Base-by-base conservation (phyloP, 345 rosid species). In the Raphanus raphanistrum region DNA sequence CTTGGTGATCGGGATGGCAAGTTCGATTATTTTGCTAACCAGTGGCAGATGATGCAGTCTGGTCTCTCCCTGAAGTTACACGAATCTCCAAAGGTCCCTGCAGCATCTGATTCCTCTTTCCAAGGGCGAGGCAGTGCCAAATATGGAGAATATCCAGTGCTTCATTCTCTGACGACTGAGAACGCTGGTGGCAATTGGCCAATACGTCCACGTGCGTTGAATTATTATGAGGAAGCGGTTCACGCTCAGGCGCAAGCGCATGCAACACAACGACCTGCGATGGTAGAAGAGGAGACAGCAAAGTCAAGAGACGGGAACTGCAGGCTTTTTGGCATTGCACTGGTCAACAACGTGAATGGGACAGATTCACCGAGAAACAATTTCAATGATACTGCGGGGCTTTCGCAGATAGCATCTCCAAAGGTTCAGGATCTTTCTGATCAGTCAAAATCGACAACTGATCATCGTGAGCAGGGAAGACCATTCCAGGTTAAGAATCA, bases 301-400 rank as follows among this genome's bases (percentile, higher is more conserved):
- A 89, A 85, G 76, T 66, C 90, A 10, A 80, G 75, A 60, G 86
- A 82, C 5, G 88, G 88, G 25, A 87, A 82, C 76, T 90, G 88
- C 87, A 91, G 80, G 78, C 90, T 92, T 67, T 92, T 92, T 79
- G 97, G 97, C 66, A 84, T 88, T 77, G 88, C 90, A 35, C 88
- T 92, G 55, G 70, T 76, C 76, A 75, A 85, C 71, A 84, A 68
- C 76, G 72, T 71, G 72, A 82, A 65, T 70, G 38, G 76, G 27
- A 55, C 78, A 5, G 88, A 87, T 50, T 72, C 81, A 8, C 72
- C 72, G 54, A 68, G 74, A 80, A 85, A 75, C 74, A 25, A 50
- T 4, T 68, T 63, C 43, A 82, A 73, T 38, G 84, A 83, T 38
- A 45, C 81, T 6, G 63, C 3, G 0, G 71, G 68, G 3, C 78